Percentiles rank a stretch among this genome's conserved stretches.
Conservation (phyloP, 1,284 basidiomycete genomes). For the Austroboletus novae-zelandiae region DNA sequence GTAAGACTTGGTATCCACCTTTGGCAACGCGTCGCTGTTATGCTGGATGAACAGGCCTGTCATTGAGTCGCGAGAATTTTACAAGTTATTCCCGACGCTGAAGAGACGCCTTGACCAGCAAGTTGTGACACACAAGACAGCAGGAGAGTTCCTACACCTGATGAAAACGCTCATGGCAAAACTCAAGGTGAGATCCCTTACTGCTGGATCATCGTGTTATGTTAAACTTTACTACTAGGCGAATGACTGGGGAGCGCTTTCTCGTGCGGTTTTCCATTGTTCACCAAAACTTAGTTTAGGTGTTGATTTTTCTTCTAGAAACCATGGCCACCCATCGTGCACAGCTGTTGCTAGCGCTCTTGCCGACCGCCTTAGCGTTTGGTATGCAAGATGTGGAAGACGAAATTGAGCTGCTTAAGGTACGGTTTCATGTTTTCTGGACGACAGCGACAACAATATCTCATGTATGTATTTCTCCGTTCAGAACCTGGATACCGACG, state of each 20-base stretch:
- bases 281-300: slow-evolving; percentile 27
- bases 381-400: slow-evolving; percentile 47
- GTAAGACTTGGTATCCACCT: slow-evolving; percentile 9
- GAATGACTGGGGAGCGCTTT: slow-evolving; percentile 62
- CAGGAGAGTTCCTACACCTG: slow-evolving; percentile 53
- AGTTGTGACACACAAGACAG: slow-evolving; percentile 45
- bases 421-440: slow-evolving; percentile 10
- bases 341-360: slow-evolving; percentile 39
- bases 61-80: slow-evolving; percentile 60
- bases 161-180: slow-evolving; percentile 68
- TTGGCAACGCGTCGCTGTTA: too few species aligned
- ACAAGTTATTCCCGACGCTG: slow-evolving; percentile 46
- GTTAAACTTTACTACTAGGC: slow-evolving; percentile 35
- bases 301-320: slow-evolving; percentile 37
- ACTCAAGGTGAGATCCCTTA: slow-evolving; percentile 44
- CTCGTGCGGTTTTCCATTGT: slow-evolving; percentile 36
- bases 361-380: slow-evolving; percentile 45
- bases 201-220: not conserved
- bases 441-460: not conserved
- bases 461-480: slow-evolving; percentile 15
- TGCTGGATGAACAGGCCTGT: slow-evolving; percentile 44
- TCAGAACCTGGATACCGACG: slow-evolving; percentile 52
- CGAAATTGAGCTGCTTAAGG: slow-evolving; percentile 50
- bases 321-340: slow-evolving; percentile 55
- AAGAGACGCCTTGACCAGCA: slow-evolving; percentile 49